Conservation (phyloP, 495 filamentous ascomycete species). For the Xylaria intraflava region DNA sequence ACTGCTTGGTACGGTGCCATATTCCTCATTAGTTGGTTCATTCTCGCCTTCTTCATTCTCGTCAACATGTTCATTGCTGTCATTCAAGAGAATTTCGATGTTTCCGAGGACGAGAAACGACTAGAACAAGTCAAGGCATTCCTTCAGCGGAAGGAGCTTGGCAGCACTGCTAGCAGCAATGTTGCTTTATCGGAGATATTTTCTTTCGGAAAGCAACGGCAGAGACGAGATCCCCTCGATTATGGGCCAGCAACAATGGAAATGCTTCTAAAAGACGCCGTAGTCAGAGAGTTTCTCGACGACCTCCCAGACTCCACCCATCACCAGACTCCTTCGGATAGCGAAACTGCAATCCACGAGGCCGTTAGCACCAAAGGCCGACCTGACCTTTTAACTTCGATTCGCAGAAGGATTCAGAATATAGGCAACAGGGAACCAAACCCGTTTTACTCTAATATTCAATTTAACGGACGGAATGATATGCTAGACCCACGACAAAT, state of each 20-base stretch:
- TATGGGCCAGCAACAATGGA: constrained; percentile 84
- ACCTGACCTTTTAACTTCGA: constrained; percentile 47
- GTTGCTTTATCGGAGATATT: constrained; percentile 86
- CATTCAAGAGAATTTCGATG: constrained; percentile 99
- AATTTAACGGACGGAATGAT: constrained; percentile 63
- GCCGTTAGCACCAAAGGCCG: constrained; percentile 28
- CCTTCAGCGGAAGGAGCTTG: constrained; percentile 82
- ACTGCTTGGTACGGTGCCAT: constrained; percentile 92
- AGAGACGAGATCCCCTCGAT: constrained; percentile 75
- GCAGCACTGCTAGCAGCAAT: constrained; percentile 53
- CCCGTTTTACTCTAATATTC: constrained; percentile 83
- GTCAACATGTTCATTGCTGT: constrained; percentile 99
- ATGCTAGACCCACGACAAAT: constrained; percentile 77
- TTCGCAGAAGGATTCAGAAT: constrained; percentile 51
- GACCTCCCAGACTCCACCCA: constrained; percentile 47
- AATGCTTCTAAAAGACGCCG: constrained; percentile 91
- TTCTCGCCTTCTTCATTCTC: constrained; percentile 90
- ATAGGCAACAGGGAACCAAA: constrained; percentile 72
- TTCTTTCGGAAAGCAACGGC: constrained; percentile 59
- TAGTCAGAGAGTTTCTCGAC: constrained; percentile 90
- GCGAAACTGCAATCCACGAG: constrained; percentile 29
- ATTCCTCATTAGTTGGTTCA: constrained; percentile 93
- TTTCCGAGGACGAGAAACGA: constrained; percentile 98
- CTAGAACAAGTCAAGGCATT: constrained; percentile 93
- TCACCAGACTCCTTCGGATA: constrained; percentile 33